A percentile compares a stretch with the other conserved stretches of the same genome.
Conservation (phyloP, 2,329 filamentous ascomycete genomes). For the Pleurostoma richardsiae region DNA sequence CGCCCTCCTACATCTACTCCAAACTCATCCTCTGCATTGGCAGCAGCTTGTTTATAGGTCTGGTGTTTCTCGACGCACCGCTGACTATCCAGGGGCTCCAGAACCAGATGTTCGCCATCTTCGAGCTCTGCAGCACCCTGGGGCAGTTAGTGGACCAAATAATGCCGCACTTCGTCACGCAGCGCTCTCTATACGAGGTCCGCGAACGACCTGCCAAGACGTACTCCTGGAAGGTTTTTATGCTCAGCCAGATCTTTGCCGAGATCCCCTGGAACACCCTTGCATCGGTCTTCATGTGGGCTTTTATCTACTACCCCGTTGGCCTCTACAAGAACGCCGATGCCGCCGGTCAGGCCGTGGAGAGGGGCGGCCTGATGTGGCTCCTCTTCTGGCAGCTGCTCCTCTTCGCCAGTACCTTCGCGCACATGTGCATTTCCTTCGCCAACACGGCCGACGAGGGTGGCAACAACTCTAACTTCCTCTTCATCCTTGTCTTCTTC, state of each 20-base stretch:
- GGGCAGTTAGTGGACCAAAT: conserved; percentile 53
- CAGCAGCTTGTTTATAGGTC: conserved; percentile 56
- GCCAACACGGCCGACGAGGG: conserved; percentile 71
- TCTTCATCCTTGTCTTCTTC: conserved; percentile 68
- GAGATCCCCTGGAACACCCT: conserved; percentile 65
- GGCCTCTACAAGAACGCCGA: conserved; percentile 52
- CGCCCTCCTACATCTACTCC: conserved; percentile 68
- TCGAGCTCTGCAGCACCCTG: conserved; percentile 62
- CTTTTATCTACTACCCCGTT: conserved; percentile 63
- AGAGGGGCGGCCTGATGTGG: conserved; percentile 76
- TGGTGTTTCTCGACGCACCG: conserved; percentile 55
- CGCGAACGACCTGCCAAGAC: conserved; percentile 60
- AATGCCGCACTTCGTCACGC: conserved; percentile 63
- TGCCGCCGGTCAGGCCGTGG: conserved; percentile 50
- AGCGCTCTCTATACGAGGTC: conserved; percentile 62
- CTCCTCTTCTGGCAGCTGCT: conserved; percentile 71
- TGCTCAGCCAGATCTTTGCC: conserved; percentile 59
- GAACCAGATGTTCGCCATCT: conserved; percentile 61
- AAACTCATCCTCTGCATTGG: conserved; percentile 56
- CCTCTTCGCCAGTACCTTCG: conserved; percentile 77
- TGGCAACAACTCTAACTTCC: conserved; percentile 69
- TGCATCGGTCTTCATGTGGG: conserved; percentile 54
- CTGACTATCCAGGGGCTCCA: conserved; percentile 57
- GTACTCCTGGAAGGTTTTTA: conserved; percentile 63
- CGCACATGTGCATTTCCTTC: conserved; percentile 70